Percentiles rank a stretch among this genome's conserved stretches.
These are phyloP conservation scores for Plasmodium inui DNA, from an alignment of 169 alveolate species.

Conservation along the genomic window DNA sequence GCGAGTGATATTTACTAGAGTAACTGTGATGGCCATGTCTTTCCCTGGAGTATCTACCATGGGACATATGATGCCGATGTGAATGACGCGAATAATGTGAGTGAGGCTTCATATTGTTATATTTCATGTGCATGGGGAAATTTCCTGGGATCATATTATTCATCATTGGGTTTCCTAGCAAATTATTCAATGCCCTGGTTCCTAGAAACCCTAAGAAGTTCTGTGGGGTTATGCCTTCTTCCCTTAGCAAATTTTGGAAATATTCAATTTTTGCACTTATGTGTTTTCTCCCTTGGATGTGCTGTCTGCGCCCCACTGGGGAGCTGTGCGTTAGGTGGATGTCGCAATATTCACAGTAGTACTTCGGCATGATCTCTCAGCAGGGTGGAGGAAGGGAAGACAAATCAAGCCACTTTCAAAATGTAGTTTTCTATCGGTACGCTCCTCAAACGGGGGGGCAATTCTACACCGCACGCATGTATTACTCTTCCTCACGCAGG, in stretches of 20 bases:
- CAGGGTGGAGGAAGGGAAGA: not conserved
- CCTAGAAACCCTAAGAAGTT: slow-evolving; percentile 66
- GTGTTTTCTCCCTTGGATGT: slow-evolving; percentile 97
- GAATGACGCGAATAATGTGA: slow-evolving; percentile 18
- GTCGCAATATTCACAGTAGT: slow-evolving; percentile 99
- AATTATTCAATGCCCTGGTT: slow-evolving; percentile 7
- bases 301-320: slow-evolving; percentile 99
- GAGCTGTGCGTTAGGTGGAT: slow-evolving; percentile 98
- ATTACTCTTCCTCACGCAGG: not conserved
- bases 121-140: slow-evolving; percentile 28
- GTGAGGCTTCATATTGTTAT: slow-evolving; percentile 16
- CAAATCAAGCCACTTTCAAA: not conserved
- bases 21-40: slow-evolving; percentile 17
- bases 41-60: slow-evolving; percentile 57
- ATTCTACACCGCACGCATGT: not conserved
- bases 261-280: slow-evolving; percentile 98
- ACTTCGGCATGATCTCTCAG: slow-evolving; percentile 95
- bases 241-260: slow-evolving; percentile 88
- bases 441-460: not conserved
- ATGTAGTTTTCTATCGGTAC: not conserved
- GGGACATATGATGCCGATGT: slow-evolving; percentile 11
- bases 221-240: slow-evolving; percentile 75
- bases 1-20: slow-evolving; percentile 6
- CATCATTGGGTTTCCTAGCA: slow-evolving; percentile 50
- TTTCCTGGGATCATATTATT: slow-evolving; percentile 59